Conservation (phyloP, 768 basidiomycete genomes). For the Phlebiopsis gigantea region DNA sequence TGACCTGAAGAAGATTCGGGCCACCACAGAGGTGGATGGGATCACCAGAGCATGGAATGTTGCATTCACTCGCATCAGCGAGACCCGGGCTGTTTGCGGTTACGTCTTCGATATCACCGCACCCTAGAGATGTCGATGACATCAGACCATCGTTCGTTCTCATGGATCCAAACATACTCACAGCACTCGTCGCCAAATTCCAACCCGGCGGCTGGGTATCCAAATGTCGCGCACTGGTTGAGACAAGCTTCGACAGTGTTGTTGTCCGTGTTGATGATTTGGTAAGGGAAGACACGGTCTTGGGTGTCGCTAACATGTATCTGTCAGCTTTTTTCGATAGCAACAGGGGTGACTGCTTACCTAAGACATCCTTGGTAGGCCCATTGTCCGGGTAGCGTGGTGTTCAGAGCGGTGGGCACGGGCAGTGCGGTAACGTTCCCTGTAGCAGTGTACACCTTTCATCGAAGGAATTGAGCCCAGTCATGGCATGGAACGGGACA, state of each 20-base stretch:
- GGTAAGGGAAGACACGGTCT: conserved; percentile 52
- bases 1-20: conserved; percentile 38
- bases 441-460: conserved; percentile 48
- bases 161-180: conserved; percentile 29
- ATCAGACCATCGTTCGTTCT: neutral
- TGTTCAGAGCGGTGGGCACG: conserved; percentile 51
- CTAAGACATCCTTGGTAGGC: conserved; percentile 60
- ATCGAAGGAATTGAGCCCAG: neutral
- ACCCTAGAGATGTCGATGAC: conserved; percentile 38
- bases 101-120: conserved; percentile 63
- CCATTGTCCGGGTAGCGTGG: conserved; percentile 59
- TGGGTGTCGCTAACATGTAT: neutral
- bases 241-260: conserved; percentile 64
- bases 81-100: conserved; percentile 26
- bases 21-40: conserved; percentile 66
- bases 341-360: conserved; percentile 26
- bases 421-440: conserved; percentile 48
- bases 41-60: conserved; percentile 62
- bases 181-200: conserved; percentile 75
- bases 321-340: neutral
- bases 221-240: conserved; percentile 62
- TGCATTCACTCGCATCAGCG: conserved; percentile 34
- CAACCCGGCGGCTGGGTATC: conserved; percentile 65
- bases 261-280: conserved; percentile 53
- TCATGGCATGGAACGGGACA: neutral